Base-by-base conservation (phyloP, 1,284 basidiomycete genomes). In the Singerocomus rubriflavus region DNA sequence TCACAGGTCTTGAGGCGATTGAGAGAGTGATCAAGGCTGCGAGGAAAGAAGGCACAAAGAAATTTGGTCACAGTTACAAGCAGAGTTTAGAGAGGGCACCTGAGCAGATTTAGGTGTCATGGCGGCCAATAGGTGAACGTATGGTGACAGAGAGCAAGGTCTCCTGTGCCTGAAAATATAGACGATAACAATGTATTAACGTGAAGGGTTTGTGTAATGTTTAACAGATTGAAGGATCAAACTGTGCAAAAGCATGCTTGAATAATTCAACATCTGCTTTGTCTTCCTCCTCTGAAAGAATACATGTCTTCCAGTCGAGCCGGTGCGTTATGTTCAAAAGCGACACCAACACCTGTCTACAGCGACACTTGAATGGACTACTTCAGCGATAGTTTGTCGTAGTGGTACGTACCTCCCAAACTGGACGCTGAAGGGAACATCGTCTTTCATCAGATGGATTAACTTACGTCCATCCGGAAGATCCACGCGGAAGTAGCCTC, bases 291-390 rank as follows among this genome's bases (percentile, higher is more conserved):
- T 92, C 89, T 5, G 83, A 73, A 55, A 90, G 79, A 60, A 79
- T 73, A 64, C 95, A 98, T 2, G 79, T 81, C 67, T 93, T 95
- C 94, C 94, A 98, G 64, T 98, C 93, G 43, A 87, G 73, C 42
- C 94, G 78, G 39, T 93, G 82, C 1, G 84, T 83, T 51, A 84
- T 79, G 9, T 78, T 82, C 44, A 98, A 67, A 21, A 97, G 66
- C 34, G 79, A 74, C 3, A 87, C 88, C 37, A 97, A 65, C 6
- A 91, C 88, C 68, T 88, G 83, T 67, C 93, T 95, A 63, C 21
- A 48, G 40, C 27, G 38, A 49, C 17, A 10, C 6, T 4, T 53
- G 12, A 48, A 26, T 50, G 50, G n/a, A n/a, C 6, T 4, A 26
- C 36, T 45, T 35, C 32, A 39, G 14, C 31, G 27, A 44, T 17